These are phyloP conservation scores for Quercus tomentella DNA, from an alignment of 331 rosid species.

Conservation along the genomic window DNA sequence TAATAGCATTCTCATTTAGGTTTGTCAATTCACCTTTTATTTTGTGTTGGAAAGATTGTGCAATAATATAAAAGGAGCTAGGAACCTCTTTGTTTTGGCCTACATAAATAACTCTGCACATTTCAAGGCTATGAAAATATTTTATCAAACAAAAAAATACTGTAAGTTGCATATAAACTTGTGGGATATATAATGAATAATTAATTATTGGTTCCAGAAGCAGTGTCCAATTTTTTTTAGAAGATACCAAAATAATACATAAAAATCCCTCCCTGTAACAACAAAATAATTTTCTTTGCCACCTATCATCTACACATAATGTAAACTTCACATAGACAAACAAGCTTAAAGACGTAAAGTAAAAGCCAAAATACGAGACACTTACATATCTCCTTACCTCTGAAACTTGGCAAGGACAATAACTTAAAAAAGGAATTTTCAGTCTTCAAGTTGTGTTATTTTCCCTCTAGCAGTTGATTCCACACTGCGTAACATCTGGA, in stretches of 20 bases:
- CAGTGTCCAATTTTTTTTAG: background rate
- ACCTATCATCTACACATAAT: slow-evolving; percentile 42
- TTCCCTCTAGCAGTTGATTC: slow-evolving; percentile 84
- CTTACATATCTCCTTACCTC: slow-evolving; percentile 9
- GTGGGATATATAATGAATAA: background rate
- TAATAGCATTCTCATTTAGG: no score
- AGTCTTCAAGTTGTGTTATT: background rate
- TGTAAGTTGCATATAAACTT: background rate
- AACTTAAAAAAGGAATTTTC: background rate
- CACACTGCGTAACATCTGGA: slow-evolving; percentile 75
- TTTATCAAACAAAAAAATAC: no score
- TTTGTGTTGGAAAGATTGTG: no score
- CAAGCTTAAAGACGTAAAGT: slow-evolving; percentile 11
- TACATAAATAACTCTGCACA: no score
- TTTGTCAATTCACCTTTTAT: no score
- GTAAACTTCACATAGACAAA: slow-evolving; percentile 20
- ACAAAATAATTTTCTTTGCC: slow-evolving; percentile 16
- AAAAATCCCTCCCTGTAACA: slow-evolving; percentile 3
- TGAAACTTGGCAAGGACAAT: slow-evolving; percentile 17
- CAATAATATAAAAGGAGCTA: no score
- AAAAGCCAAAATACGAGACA: slow-evolving; percentile 18
- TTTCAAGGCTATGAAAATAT: no score
- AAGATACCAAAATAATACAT: slow-evolving; percentile 10
- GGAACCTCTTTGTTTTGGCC: no score
- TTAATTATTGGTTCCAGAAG: background rate